phyloP scores from a whole-genome alignment of 495 filamentous ascomycete genomes.

The Aspergillus diversus region DNA sequence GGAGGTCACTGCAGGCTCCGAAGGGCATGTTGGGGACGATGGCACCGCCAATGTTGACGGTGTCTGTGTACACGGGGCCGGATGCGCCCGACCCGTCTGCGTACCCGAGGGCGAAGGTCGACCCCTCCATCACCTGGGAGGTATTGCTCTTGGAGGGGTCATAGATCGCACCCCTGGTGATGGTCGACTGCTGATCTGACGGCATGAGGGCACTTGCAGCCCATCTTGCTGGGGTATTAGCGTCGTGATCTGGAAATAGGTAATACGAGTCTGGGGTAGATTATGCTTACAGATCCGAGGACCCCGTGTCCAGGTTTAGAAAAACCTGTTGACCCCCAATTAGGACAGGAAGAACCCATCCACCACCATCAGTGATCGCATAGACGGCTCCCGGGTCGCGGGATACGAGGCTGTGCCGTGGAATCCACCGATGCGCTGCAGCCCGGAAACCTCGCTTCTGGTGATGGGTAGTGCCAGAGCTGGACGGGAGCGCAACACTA shows the following conservation, averaged over 20 bases:
- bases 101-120: slow-evolving; percentile 6
- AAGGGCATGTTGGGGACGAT: slow-evolving; percentile 17
- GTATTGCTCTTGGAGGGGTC: slow-evolving; percentile 15
- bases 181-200: slow-evolving; percentile 13
- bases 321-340: slow-evolving; percentile 18
- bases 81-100: slow-evolving; percentile 19
- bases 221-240: slow-evolving; percentile 3
- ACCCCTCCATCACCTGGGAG: slow-evolving; percentile 4
- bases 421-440: slow-evolving; percentile 10
- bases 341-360: slow-evolving; percentile 18
- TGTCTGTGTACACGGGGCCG: slow-evolving; percentile 14
- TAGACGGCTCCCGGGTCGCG: slow-evolving; percentile 15
- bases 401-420: slow-evolving; percentile 5
- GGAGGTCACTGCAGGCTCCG: slow-evolving; percentile 13
- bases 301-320: slow-evolving; percentile 17
- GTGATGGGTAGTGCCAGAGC: background rate
- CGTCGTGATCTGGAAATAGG: background rate
- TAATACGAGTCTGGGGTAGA: background rate
- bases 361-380: slow-evolving; percentile 11
- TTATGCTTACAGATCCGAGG: slow-evolving; percentile 14
- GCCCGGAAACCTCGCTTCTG: slow-evolving; percentile 11
- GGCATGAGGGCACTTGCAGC: slow-evolving; percentile 15
- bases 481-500: no score
- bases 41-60: slow-evolving; percentile 18
- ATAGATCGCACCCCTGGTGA: slow-evolving; percentile 14